phyloP scores from a whole-genome alignment of 805 yeast species.

The Saccharomycodes ludwigii region DNA sequence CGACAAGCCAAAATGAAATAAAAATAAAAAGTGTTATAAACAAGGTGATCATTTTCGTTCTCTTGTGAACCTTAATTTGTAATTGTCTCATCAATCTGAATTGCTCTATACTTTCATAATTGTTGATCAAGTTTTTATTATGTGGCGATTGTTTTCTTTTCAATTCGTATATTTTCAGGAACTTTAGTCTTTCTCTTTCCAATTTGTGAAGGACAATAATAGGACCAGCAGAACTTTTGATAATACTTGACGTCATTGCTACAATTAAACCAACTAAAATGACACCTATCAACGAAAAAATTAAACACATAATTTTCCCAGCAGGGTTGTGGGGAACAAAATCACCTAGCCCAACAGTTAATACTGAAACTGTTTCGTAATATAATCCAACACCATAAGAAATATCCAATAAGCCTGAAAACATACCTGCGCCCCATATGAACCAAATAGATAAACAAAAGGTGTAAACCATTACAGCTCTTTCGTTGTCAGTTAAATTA shows the following conservation, averaged over 20 bases:
- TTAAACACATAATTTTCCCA: constrained; percentile 43
- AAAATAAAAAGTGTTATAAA: constrained; percentile 31
- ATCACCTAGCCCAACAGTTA: constrained; percentile 79
- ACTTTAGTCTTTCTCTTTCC: constrained; percentile 35
- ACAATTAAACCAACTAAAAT: constrained; percentile 63
- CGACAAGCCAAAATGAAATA: constrained; percentile 55
- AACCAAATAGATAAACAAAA: constrained; percentile 58
- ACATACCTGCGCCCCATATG: constrained; percentile 54
- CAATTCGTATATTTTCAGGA: constrained; percentile 16
- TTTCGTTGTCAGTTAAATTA: constrained; percentile 54
- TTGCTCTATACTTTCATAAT: constrained; percentile 31
- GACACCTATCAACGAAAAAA: constrained; percentile 61
- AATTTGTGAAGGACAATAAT: constrained; percentile 54
- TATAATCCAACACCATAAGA: constrained; percentile 59
- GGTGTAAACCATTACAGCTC: constrained; percentile 62
- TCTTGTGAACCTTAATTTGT: constrained; percentile 27
- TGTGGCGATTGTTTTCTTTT: constrained; percentile 2
- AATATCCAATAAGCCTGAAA: constrained; percentile 32
- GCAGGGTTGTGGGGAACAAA: constrained; percentile 41
- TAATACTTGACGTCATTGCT: constrained; percentile 54
- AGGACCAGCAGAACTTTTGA: constrained; percentile 47
- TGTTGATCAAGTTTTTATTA: constrained; percentile 8
- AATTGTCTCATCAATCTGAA: constrained; percentile 47
- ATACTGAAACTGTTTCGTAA: constrained; percentile 56
- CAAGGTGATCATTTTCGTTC: constrained; percentile 30